Evolutionary conservation across 495 filamentous ascomycete species (phyloP).

Genomic region (Coniosporium apollinis): DNA sequence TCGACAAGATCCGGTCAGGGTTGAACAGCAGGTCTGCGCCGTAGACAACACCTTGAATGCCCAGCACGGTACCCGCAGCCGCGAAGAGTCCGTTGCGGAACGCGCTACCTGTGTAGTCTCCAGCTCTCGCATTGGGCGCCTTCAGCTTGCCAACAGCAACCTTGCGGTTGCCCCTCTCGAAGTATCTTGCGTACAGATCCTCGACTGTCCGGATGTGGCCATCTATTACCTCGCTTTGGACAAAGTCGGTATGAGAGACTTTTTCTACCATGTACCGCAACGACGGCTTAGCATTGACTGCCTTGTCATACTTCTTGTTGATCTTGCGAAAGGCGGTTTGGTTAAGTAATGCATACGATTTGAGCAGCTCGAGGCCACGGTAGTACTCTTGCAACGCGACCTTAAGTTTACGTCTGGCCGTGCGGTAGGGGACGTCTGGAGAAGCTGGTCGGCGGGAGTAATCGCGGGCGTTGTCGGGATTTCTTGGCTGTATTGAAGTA

Average conservation of each 20-base stretch:
- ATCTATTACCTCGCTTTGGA: slow-evolving; percentile 66
- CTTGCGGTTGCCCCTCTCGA: slow-evolving; percentile 80
- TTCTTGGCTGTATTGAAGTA: slow-evolving; percentile 13
- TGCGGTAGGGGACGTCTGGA: slow-evolving; percentile 53
- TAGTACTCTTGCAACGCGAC: slow-evolving; percentile 83
- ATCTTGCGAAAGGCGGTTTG: slow-evolving; percentile 90
- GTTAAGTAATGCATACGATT: slow-evolving; percentile 78
- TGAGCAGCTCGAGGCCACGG: slow-evolving; percentile 74
- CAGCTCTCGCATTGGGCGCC: slow-evolving; percentile 41
- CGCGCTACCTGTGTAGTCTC: slow-evolving; percentile 53
- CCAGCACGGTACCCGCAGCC: slow-evolving; percentile 56
- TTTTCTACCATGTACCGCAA: slow-evolving; percentile 81
- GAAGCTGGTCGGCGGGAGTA: slow-evolving; percentile 21
- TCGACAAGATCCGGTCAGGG: slow-evolving; percentile 27
- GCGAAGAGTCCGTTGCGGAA: slow-evolving; percentile 71
- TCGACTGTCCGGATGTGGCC: slow-evolving; percentile 61
- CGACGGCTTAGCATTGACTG: slow-evolving; percentile 55
- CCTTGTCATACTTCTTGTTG: slow-evolving; percentile 97
- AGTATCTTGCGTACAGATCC: slow-evolving; percentile 84
- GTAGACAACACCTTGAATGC: slow-evolving; percentile 55
- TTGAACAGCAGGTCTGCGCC: slow-evolving; percentile 36
- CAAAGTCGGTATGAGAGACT: slow-evolving; percentile 80
- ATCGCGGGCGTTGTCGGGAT: slow-evolving; percentile 13
- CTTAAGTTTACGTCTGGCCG: slow-evolving; percentile 82
- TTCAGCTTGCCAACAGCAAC: slow-evolving; percentile 74